Base-by-base conservation (phyloP, 2,329 filamentous ascomycete genomes). In the Trichoderma sp. region DNA sequence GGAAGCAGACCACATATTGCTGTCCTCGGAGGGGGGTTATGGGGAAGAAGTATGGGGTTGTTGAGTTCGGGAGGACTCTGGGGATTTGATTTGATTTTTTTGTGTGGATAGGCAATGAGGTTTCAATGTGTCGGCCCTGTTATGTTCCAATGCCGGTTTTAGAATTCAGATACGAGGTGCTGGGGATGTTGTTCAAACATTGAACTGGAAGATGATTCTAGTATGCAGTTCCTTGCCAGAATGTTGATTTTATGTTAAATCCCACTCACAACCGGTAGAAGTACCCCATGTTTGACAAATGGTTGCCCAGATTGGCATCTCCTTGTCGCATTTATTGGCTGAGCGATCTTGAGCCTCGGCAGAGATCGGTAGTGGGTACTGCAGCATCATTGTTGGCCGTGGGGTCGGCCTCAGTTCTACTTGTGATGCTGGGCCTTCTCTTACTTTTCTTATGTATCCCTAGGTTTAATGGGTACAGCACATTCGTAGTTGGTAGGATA, bases 331-430 rank as follows among this genome's bases (percentile, higher is more conserved):
- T 14, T 37, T 24, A 43, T 53, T 63, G 43, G 43, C 24, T n/a
- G 47, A 53, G 4, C n/a, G 29, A 53, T 27, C 29, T 65, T 49
- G n/a, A 67, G 55, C 56, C 57, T 68, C 65, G 47, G 57, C 24
- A 68, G n/a, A 59, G 33, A 49, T 33, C 55, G 35, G n/a, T n/a
- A 27, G 35, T 29, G 37, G 63, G 35, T 53, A 37, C 31, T 19
- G 13, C 31, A 21, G 11, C 16, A 13, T 29, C 16, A 37, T 43
- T 24, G 35, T 24, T 33, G 65, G 40, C 43, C 53, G 57, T 43
- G 57, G 56, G 64, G 40, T 19, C 40, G 8, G 16, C 19, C 37
- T 43, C 19, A 43, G 7, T 43, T 43, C 7, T n/a, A 7, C 16
- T 19, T 43, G 40, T 43, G 40, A 49, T 49, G 11, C 43, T 11